These are phyloP conservation scores for Helenozyma rhizophorensis DNA, from an alignment of 805 yeast species.

Conservation along the genomic window DNA sequence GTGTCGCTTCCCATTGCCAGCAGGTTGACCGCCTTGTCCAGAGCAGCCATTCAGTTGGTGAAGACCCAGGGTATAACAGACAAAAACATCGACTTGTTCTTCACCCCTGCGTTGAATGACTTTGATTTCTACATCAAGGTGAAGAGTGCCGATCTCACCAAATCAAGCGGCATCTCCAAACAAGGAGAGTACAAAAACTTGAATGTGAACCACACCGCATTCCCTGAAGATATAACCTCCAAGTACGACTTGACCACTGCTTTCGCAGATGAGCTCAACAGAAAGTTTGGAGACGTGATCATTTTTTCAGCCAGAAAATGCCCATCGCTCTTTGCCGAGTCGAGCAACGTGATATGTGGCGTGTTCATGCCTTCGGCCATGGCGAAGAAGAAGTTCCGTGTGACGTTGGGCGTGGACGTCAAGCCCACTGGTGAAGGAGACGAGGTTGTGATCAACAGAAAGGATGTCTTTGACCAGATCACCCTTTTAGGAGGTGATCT, in stretches of 20 bases:
- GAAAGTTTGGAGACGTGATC: slow-evolving; percentile 61
- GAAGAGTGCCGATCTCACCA: slow-evolving; percentile 39
- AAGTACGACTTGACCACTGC: slow-evolving; percentile 60
- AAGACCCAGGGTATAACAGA: slow-evolving; percentile 40
- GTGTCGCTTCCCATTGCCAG: slow-evolving; percentile 71
- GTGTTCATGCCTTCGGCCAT: slow-evolving; percentile 67
- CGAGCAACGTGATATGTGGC: slow-evolving; percentile 70
- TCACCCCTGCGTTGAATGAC: slow-evolving; percentile 79
- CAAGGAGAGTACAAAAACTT: slow-evolving; percentile 59
- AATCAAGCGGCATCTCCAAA: slow-evolving; percentile 55
- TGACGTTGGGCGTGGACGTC: slow-evolving; percentile 69
- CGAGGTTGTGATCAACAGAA: slow-evolving; percentile 61
- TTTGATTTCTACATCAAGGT: slow-evolving; percentile 75
- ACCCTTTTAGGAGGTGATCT: slow-evolving; percentile 65
- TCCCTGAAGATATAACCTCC: slow-evolving; percentile 42
- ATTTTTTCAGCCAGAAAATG: slow-evolving; percentile 63
- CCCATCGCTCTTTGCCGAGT: slow-evolving; percentile 50
- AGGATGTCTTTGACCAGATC: slow-evolving; percentile 71
- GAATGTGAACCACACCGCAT: slow-evolving; percentile 36
- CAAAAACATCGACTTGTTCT: slow-evolving; percentile 48
- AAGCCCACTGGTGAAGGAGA: slow-evolving; percentile 53
- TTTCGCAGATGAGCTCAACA: slow-evolving; percentile 55
- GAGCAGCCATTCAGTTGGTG: slow-evolving; percentile 61
- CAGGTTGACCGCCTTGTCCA: slow-evolving; percentile 81
- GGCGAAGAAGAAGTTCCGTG: slow-evolving; percentile 66